Percentiles rank a stretch among this genome's conserved stretches.
Evolutionary conservation across 805 yeast species (phyloP).

Genomic region (Wickerhamomyces sydowiorum): DNA sequence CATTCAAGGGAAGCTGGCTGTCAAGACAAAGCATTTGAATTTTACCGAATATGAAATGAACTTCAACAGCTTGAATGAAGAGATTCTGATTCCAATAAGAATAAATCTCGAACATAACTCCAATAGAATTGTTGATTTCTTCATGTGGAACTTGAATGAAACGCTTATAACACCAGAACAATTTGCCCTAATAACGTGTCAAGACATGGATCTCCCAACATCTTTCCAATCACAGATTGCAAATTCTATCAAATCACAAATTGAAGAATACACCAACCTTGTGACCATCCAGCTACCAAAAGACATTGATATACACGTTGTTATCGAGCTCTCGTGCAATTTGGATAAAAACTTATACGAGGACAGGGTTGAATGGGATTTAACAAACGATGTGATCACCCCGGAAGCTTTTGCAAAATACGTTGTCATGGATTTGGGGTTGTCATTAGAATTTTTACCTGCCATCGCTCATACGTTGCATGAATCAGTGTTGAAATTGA

Average conservation of each 20-base stretch:
- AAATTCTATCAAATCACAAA: conserved; percentile 69
- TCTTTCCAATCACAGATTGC: conserved; percentile 58
- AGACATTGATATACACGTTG: conserved; percentile 64
- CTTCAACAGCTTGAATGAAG: conserved; percentile 38
- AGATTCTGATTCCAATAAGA: conserved; percentile 80
- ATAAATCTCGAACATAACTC: conserved; percentile 82
- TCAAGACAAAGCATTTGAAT: conserved; percentile 20
- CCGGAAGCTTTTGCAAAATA: conserved; percentile 83
- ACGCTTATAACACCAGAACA: conserved; percentile 79
- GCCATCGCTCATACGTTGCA: conserved; percentile 86
- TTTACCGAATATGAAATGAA: conserved; percentile 19
- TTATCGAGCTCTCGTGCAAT: conserved; percentile 76
- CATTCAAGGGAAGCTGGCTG: conserved; percentile 16
- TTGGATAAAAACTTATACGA: conserved; percentile 79
- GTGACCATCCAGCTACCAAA: conserved; percentile 63
- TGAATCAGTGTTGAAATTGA: conserved; percentile 70
- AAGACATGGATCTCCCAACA: conserved; percentile 76
- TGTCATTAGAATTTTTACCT: conserved; percentile 79
- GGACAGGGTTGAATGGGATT: conserved; percentile 94
- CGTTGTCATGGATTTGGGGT: conserved; percentile 80
- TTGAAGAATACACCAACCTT: conserved; percentile 65
- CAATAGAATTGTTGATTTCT: conserved; percentile 80
- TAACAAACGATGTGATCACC: conserved; percentile 35
- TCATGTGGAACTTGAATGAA: conserved; percentile 88
- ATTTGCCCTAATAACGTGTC: conserved; percentile 75